A percentile compares a stretch with the other conserved stretches of the same genome.
Conservation (phyloP, 371 early-diverging fungal genomes). For the Batkoa obscura region DNA sequence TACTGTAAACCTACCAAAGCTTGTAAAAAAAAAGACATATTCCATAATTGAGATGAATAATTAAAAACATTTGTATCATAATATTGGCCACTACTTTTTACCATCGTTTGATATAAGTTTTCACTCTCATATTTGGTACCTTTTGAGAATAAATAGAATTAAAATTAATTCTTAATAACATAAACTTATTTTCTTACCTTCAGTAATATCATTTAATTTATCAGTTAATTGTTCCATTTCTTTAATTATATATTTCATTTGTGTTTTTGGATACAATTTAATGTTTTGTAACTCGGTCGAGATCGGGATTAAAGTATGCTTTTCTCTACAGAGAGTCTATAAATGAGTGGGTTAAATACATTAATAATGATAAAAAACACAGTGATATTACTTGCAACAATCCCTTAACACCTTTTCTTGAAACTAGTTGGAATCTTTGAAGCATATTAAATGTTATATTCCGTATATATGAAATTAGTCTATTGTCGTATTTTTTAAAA, state of each 20-base stretch:
- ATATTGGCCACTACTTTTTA: neutral
- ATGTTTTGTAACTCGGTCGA: too few relatives aligned
- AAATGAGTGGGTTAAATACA: too few relatives aligned
- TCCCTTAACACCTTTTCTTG: too few relatives aligned
- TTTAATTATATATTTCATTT: neutral
- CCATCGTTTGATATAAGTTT: neutral
- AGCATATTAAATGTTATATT: too few relatives aligned
- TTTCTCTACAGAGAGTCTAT: too few relatives aligned
- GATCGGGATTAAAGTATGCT: too few relatives aligned
- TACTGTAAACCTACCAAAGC: neutral
- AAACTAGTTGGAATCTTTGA: too few relatives aligned
- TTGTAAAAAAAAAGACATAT: conserved; percentile 1
- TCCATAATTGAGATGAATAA: conserved; percentile 3
- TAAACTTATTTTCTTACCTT: neutral
- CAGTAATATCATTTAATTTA: conserved; percentile 2
- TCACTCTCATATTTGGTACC: conserved; percentile 1
- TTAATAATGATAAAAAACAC: too few relatives aligned
- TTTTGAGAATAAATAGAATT: neutral
- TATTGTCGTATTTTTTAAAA: too few relatives aligned
- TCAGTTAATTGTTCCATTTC: neutral
- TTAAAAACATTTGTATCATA: conserved; percentile 2
- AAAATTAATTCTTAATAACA: neutral
- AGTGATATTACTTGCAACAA: too few relatives aligned
- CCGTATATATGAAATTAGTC: too few relatives aligned
- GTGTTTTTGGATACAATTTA: conserved; percentile 4